A percentile compares a stretch with the other conserved stretches of the same genome.
Evolutionary conservation across 352 stramenopile species (phyloP).

Genomic region (Globisporangium solare): DNA sequence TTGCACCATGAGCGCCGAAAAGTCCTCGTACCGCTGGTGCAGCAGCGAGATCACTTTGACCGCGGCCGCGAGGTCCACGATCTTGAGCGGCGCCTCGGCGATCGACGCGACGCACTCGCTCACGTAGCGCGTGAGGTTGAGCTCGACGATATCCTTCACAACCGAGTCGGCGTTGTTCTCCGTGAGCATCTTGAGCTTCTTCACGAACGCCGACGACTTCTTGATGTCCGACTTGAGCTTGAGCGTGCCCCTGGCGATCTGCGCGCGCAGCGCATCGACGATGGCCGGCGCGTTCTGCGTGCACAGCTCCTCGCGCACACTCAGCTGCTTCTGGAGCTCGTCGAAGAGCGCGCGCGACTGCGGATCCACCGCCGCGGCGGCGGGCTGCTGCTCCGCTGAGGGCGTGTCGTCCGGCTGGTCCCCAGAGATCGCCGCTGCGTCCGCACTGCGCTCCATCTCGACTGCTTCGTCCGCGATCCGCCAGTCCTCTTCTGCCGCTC

Average conservation of each 20-base stretch:
- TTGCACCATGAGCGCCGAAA: constrained; percentile 55
- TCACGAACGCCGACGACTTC: constrained; percentile 97
- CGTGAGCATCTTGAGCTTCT: constrained; percentile 89
- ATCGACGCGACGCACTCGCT: constrained; percentile 92
- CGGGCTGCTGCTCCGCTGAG: background rate
- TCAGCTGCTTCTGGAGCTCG: constrained; percentile 36
- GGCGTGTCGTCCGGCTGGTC: too few relatives aligned
- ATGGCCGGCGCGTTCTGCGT: constrained; percentile 41
- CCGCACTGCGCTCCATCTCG: background rate
- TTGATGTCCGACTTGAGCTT: constrained; percentile 98
- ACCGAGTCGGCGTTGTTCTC: constrained; percentile 71
- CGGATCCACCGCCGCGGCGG: constrained; percentile 4
- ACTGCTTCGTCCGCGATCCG: background rate
- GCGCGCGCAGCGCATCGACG: constrained; percentile 53
- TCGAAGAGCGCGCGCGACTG: constrained; percentile 29
- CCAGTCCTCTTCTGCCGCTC: background rate
- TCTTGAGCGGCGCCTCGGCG: constrained; percentile 83
- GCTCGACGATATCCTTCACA: constrained; percentile 80
- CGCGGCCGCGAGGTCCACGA: constrained; percentile 80
- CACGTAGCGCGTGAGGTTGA: constrained; percentile 95
- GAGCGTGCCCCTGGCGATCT: constrained; percentile 83
- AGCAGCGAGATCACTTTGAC: constrained; percentile 86
- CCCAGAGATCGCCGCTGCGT: background rate
- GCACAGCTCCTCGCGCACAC: constrained; percentile 40
- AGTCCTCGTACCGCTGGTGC: constrained; percentile 91